Percentiles rank a stretch among this genome's conserved stretches.
Conservation (phyloP, 129 eudicot genomes). For the Calendula officinalis region DNA sequence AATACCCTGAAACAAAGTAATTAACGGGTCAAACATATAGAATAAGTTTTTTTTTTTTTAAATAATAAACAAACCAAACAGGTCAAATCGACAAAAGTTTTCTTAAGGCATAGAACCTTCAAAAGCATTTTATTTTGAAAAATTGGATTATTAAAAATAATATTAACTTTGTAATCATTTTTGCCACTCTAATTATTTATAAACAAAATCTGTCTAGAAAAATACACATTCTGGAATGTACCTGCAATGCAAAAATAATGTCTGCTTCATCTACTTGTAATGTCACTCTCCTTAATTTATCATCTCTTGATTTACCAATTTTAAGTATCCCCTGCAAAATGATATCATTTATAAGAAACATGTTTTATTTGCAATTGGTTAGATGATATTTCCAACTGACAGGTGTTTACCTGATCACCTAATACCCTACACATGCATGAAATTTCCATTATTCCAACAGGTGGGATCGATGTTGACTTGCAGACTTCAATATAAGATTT, state of each 20-base stretch:
- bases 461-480: constrained; percentile 72
- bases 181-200: no score
- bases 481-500: constrained; percentile 74
- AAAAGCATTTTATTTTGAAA: no score
- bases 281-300: constrained; percentile 69
- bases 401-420: constrained; percentile 74
- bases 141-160: no score
- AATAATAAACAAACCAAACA: no score
- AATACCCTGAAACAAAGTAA: constrained; percentile 51
- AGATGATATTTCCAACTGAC: background rate
- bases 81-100: no score
- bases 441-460: constrained; percentile 74
- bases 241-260: constrained; percentile 90
- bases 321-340: constrained; percentile 76
- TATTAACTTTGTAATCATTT: no score
- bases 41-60: no score
- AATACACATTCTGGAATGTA: constrained; percentile 21
- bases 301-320: constrained; percentile 77
- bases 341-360: background rate
- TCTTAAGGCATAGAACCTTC: no score
- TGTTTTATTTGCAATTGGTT: background rate
- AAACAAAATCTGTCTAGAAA: no score
- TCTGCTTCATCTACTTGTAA: constrained; percentile 85
- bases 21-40: background rate
- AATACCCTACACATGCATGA: constrained; percentile 90